These are phyloP conservation scores for Xerocomus potaroensis DNA, from an alignment of 768 basidiomycete species.

Conservation along the genomic window DNA sequence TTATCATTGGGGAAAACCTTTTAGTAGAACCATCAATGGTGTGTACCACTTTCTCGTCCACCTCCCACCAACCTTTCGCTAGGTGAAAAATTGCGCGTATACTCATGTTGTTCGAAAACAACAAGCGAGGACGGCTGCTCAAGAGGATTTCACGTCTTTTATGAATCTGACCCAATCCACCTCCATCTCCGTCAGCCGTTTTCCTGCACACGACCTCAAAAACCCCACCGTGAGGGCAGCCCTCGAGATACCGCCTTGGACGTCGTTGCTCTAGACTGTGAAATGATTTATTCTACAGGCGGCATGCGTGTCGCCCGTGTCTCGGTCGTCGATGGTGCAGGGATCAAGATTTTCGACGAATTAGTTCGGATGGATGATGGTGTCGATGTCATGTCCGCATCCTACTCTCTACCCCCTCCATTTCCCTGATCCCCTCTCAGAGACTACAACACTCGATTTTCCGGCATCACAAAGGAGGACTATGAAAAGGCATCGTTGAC, in stretches of 20 bases:
- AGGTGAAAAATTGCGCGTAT: constrained; percentile 69
- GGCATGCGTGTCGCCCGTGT: constrained; percentile 90
- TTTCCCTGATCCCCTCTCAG: constrained; percentile 36
- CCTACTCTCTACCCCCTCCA: not conserved
- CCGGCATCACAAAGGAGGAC: constrained; percentile 64
- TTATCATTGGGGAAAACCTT: constrained; percentile 79
- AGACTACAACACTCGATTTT: constrained; percentile 91
- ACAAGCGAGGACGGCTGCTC: constrained; percentile 64
- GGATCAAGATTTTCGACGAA: constrained; percentile 76
- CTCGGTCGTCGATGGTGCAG: constrained; percentile 79
- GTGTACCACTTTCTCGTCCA: constrained; percentile 18
- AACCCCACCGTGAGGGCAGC: not conserved
- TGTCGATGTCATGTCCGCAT: constrained; percentile 67
- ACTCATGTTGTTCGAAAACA: constrained; percentile 73
- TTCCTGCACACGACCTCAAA: constrained; percentile 39
- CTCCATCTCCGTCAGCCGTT: constrained; percentile 78
- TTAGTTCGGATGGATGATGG: constrained; percentile 76
- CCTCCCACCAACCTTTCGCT: constrained; percentile 4
- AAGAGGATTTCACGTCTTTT: constrained; percentile 86
- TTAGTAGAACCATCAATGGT: constrained; percentile 64
- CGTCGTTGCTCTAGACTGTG: constrained; percentile 90
- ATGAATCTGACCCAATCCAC: constrained; percentile 59
- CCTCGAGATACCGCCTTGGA: constrained; percentile 48
- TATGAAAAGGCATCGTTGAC: constrained; percentile 62
- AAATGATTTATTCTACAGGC: constrained; percentile 94